These are phyloP conservation scores for Olyra latifolia DNA, from an alignment of 176 grass and related monocot species.

Conservation along the genomic window DNA sequence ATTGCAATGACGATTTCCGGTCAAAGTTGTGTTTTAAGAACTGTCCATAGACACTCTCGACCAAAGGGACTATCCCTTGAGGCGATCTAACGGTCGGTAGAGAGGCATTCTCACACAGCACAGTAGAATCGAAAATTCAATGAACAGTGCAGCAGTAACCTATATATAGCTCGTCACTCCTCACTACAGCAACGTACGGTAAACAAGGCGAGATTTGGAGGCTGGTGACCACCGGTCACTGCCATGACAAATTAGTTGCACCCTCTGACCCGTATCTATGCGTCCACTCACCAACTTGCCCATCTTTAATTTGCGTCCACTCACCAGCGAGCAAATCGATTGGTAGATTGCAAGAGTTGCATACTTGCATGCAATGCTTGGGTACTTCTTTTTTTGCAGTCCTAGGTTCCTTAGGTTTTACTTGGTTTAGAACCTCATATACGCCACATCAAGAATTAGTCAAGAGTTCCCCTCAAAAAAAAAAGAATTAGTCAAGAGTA, in stretches of 20 bases:
- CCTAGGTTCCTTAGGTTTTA: not conserved
- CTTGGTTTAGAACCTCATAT: not conserved
- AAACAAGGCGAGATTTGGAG: not conserved
- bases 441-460: not conserved
- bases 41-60: too few relatives aligned
- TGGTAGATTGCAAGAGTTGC: not conserved
- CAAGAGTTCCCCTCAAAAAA: too few relatives aligned
- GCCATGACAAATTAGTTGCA: conserved; percentile 37
- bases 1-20: too few relatives aligned
- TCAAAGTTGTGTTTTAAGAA: too few relatives aligned
- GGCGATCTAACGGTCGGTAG: too few relatives aligned
- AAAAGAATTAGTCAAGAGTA: not conserved
- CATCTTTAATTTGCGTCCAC: not conserved
- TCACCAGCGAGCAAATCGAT: not conserved
- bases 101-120: too few relatives aligned
- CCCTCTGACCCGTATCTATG: conserved; percentile 24
- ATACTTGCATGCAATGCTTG: not conserved
- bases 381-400: not conserved
- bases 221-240: not conserved
- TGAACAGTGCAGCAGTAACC: not conserved
- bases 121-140: too few relatives aligned
- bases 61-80: too few relatives aligned
- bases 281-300: conserved; percentile 35
- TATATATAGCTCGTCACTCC: too few relatives aligned
- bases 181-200: not conserved